Base-by-base conservation (phyloP, 768 basidiomycete genomes). In the Solioccasus polychromus region DNA sequence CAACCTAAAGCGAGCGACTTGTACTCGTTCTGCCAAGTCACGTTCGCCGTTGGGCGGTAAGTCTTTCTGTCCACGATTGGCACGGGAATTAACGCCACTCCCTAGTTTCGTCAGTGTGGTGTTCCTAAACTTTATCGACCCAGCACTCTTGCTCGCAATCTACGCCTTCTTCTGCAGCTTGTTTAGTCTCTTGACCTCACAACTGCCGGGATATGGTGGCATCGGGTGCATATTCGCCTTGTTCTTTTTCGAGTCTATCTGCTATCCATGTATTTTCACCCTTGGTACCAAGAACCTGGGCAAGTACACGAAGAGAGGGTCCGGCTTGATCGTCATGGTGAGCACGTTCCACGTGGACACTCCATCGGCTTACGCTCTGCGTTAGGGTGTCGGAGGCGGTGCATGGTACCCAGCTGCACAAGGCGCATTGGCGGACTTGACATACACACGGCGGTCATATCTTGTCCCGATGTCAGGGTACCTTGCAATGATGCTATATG, bases 221-320 rank as follows among this genome's bases (percentile, higher is more conserved):
- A 66, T 88, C 32, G 78, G 71, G 9, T 82, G 77, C 64, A 60
- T 87, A 28, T 86, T 83, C 57, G 59, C 70, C 44, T 65, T 87
- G 44, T 85, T 85, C 73, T 84, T 82, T 72, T 84, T 85, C 60
- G 85, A 86, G 64, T 84, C 82, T 24, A 85, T 87, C 48, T 86
- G 83, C 54, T 83, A 83, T 52, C 81, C 82, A 68, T 78, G 77
- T 49, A 80, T 83, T 47, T 83, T 83, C 67, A 83, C 80, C 3
- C 69, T 83, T 29, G 81, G 72, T 8, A 83, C 82, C 39, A 81
- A 82, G 68, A 78, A 80, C 54, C 64, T 83, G 26, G 82, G 82
- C 23, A 68, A 69, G 31, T 70, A 82, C 57, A 80, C 80, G 5
- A 83, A 82, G 60, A 65, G 64, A 42, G 82, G 82, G 4, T 83